Evolutionary conservation across 1,139 yeast genomes (phyloP), one percentile per base, ranked within the genome.

Genomic region (Magnusiomyces suaveolens): DNA sequence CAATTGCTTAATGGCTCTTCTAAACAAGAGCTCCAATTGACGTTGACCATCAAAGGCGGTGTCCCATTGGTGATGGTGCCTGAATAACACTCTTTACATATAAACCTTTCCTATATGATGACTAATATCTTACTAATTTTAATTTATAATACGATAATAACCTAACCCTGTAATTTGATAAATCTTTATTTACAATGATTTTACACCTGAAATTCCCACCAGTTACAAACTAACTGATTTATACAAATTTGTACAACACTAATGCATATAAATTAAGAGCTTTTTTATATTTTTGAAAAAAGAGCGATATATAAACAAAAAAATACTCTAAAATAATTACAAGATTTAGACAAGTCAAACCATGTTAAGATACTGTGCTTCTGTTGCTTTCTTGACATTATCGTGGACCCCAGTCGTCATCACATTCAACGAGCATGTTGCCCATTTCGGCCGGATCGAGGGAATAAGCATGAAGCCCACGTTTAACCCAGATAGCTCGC

Each of bases 391-490:
- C 24, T 53, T 61, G 36, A 60, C 63, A 55, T 60, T 69, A 33
- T 61, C 72, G 52, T 89, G 96, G 96, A 70, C 88, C 46, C 96
- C 97, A 0, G 96, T 89, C 52, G 70, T 79, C 23, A 78, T 83
- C 62, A 79, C 87, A 0, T 71, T 84, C 60, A 78, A 82, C 41
- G 87, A 85, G 62, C 88, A 86, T 67, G 81, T 82, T 4, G 81
- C 80, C 54, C 89, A 82, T 67, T 77, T 90, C 20, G 87, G 88
- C 21, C 80, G 81, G 67, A 79, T 90, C n/a, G 79, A 82, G 43
- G 97, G 97, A 1, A 69, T 78, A 44, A 87, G 96, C 21, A 90
- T 90, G 97, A 76, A 87, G 51, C 97, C 97, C 0, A 80, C 96
- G 0, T 78, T 90, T 64, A 90, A 90, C 66, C 95, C 96, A 0